Conservation (phyloP, 1,284 basidiomycete genomes). For the Fistulinella staudtii region DNA sequence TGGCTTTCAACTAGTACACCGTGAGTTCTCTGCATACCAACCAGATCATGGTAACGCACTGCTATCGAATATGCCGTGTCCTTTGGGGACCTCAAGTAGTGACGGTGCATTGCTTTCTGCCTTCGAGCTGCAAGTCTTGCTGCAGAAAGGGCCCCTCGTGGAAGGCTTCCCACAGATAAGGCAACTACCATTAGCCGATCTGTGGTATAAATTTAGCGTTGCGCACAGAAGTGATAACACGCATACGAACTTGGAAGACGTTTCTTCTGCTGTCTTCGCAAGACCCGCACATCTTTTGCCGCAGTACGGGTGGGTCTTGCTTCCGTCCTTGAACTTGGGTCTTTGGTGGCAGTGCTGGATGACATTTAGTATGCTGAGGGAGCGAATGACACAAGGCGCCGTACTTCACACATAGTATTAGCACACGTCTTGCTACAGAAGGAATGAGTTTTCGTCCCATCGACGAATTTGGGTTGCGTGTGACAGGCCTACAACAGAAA, state of each 20-base stretch:
- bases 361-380: no score
- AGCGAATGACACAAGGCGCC: no score
- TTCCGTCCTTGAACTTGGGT: no score
- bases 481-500: no score
- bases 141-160: conserved; percentile 60
- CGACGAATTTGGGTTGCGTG: conserved; percentile 49
- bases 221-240: no score
- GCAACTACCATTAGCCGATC: conserved; percentile 48
- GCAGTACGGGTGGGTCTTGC: no score
- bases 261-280: conserved; percentile 26
- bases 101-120: conserved; percentile 50
- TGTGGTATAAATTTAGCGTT: no score
- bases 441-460: conserved; percentile 49
- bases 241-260: conserved; percentile 34
- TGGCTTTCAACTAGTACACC: conserved; percentile 43
- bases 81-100: conserved; percentile 54
- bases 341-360: no score
- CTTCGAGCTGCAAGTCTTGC: conserved; percentile 47
- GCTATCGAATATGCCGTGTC: conserved; percentile 57
- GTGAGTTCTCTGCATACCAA: conserved; percentile 7
- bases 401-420: no score
- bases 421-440: conserved; percentile 60
- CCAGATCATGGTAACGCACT: conserved; percentile 37
- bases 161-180: conserved; percentile 51
- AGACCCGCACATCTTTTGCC: no score